Base-by-base conservation (phyloP, 345 rosid genomes). In the Citrus australasica region DNA sequence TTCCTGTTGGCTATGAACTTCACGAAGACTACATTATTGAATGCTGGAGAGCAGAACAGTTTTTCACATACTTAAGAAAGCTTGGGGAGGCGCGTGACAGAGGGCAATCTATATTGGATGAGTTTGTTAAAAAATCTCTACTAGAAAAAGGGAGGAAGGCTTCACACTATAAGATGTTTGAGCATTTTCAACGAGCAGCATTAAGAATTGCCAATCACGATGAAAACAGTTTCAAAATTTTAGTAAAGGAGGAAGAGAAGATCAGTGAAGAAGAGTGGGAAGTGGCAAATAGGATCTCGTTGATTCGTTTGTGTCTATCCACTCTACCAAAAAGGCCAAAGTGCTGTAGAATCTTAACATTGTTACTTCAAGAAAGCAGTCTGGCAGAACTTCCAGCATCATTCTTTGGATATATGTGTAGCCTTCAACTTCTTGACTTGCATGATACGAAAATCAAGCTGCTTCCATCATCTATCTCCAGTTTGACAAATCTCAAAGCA, bases 21-120 rank as follows among this genome's bases (percentile, higher is more conserved):
- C 61, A 56, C 61, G 69, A 24, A 40, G 77, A 79, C 51, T 66
- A 79, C 33, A 55, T 82, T 59, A 74, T 75, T 30, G 84, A 82
- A 38, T 82, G 79, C 38, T 82, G 84, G 84, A 70, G 73, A 60
- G 79, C 82, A 5, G 79, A 82, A 21, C 62, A 53, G 32, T 65
- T 78, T 73, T 78, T 65, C 33, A 16, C 3, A 2, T 19, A 25
- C 11, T 38, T 67, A 2, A 9, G 4, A 67, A 38, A 8, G 53
- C 71, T 67, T 10, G 51, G 71, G 16, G 30, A 67, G 53, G 71
- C 53, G 33, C 76, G 81, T 33, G 64, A 33, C 9, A 61, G 65
- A 48, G 81, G 81, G 37, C 71, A 62, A 51, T 53, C 70, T 5
- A 55, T 71, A 35, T 62, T 78, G 22, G 22, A 51, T 68, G 16